Base-by-base conservation (phyloP, 805 yeast genomes). In the Ogataea sp. region DNA sequence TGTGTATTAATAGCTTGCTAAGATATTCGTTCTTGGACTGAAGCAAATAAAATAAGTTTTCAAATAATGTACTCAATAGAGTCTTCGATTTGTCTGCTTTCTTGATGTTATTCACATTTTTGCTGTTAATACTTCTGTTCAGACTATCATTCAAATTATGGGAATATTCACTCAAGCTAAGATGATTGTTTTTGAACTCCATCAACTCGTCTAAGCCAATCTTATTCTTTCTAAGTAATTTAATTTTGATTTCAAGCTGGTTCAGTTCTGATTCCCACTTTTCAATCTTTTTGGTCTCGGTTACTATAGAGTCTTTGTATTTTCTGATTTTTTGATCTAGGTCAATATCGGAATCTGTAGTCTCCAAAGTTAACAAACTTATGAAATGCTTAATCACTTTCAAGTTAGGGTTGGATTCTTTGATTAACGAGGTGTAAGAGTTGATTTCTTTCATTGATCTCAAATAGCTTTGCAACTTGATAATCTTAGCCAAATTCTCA, bases 1-100 rank as follows among this genome's bases (percentile, higher is more conserved):
- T 41, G 32, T 43, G 37, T 14, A 64, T 56, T 40, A 77, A 73
- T 27, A 86, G 57, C 13, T 76, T 61, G 2, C 78, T 67, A 53
- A 89, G 69, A 51, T 90, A 90, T 1, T 59, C 56, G 0, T 95
- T 84, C 50, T 85, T 86, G 0, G 95, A 83, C 56, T 93, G 97
- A 33, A 93, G 58, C 20, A 90, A 61, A 52, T 82, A 93, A 48
- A 93, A 80, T 38, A 90, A 53, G 18, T 84, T 82, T 49, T 82
- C 96, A 58, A 83, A 84, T 1, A 76, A 58, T 43, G 80, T 88
- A 37, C 79, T 65, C 43, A 85, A 67, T 20, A 67, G 68, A 42
- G 70, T 64, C 10, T 73, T 57, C 3, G 70, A 58, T 40, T 66
- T 67, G 44, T 64, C 47, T 59, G 59, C 44, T 5, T 26, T 24